Conservation (phyloP, 2,329 filamentous ascomycete species). For the Ceratocystis eucalypticola region DNA sequence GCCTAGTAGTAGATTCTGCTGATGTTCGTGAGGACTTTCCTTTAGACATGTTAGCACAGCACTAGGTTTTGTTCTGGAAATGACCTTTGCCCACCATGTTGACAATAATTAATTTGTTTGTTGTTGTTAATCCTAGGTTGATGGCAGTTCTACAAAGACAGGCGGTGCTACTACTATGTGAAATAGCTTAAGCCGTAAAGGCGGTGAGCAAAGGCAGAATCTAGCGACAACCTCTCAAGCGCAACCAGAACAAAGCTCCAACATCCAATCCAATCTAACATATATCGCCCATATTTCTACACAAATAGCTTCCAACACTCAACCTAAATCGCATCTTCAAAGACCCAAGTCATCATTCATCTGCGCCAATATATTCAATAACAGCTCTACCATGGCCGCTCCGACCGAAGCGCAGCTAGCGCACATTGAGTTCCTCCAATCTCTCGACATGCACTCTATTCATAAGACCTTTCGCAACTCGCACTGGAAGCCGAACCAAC, state of each 20-base stretch:
- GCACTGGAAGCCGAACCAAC: conserved; percentile 80
- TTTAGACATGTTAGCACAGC: conserved; percentile 24
- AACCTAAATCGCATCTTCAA: no score
- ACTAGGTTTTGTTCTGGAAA: background rate
- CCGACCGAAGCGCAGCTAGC: conserved; percentile 61
- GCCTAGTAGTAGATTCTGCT: conserved; percentile 83
- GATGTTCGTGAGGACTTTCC: conserved; percentile 96
- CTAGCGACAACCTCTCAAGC: conserved; percentile 1
- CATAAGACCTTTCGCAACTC: conserved; percentile 83
- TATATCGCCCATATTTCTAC: no score
- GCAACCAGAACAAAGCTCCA: background rate
- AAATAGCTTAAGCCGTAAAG: background rate
- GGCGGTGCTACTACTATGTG: background rate
- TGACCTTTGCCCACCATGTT: background rate
- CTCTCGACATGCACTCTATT: conserved; percentile 78
- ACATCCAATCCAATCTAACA: no score
- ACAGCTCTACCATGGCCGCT: conserved; percentile 43
- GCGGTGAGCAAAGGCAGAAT: conserved; percentile 20
- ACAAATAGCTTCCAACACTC: no score
- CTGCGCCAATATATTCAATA: no score
- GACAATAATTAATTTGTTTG: background rate
- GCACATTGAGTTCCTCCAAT: conserved; percentile 75
- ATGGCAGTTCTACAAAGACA: background rate
- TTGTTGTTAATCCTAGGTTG: background rate
- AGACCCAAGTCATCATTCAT: no score